Base-by-base conservation (phyloP, 2,329 filamentous ascomycete genomes). In the Hymenoscyphus infarciens region DNA sequence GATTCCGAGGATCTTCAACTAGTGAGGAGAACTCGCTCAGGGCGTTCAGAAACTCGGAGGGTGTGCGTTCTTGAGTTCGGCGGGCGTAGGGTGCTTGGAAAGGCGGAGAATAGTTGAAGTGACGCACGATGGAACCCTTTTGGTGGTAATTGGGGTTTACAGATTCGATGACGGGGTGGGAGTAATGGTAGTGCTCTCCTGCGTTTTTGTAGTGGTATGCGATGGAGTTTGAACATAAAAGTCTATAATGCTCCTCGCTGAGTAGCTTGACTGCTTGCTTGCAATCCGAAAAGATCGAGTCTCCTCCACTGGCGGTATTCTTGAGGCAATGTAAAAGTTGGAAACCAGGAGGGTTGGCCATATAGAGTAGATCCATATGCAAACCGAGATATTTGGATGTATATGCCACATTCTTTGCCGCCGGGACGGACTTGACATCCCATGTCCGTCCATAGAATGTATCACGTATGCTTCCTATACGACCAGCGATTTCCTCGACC, bases 281-380 rank as follows among this genome's bases (percentile, higher is more conserved):
- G 42, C 87, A 82, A 76, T 98, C 93, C 63, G 86, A 87, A 77
- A 98, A 99, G 59, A 96, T 81, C 0, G 92, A 96, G 70, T 91
- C 88, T 56, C 94, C 95, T 19, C 94, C 94, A 0, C 82, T 78
- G 68, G 87, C 88, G 1, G 87, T 88, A 71, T 96, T 96, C 66
- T 89, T 84, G 52, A 98, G 81, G 72, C 92, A 97, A 77, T 98
- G 95, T 3, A 98, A 84, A 27, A 98, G 80, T 76, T 99, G 94
- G 59, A 95, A 85, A 35, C 88, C 86, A 0, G 94, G 94, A 2
- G 91, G 87, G 58, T 91, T 84, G 15, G 83, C 78, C 76, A 95
- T 88, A 77, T 98, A 98, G 61, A 97, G 82, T 49, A 98, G 82
- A 74, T 98, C 95, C 85, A 97, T 95, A 77, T 99, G 95, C 56